Conservation (phyloP, 2,329 filamentous ascomycete genomes). For the Aspergillus spinulosporus region DNA sequence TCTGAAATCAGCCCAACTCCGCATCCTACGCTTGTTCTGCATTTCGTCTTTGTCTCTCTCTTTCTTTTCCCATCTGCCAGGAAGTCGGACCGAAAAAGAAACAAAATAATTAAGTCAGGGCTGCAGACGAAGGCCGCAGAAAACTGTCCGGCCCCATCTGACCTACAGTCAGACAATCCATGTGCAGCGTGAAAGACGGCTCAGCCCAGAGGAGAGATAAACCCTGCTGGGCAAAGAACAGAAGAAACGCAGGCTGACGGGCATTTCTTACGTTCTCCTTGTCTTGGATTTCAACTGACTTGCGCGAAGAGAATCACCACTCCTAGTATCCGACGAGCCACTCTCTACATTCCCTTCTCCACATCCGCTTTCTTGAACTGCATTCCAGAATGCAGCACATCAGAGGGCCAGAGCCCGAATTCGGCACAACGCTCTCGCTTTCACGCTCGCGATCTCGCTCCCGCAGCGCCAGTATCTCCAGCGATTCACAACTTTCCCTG, state of each 20-base stretch:
- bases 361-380: conserved; percentile 9
- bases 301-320: conserved; percentile 5
- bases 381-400: conserved; percentile 31
- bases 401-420: conserved; percentile 35
- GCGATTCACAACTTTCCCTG: conserved; percentile 36
- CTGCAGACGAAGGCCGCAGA: not conserved
- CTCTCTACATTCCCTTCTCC: not conserved
- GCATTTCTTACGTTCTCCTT: conserved; percentile 1
- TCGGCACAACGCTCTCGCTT: conserved; percentile 28
- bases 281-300: conserved; percentile 3
- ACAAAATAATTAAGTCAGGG: not conserved
- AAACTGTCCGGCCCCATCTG: conserved; percentile 5
- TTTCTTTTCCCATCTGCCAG: conserved; percentile 14
- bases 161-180: not conserved
- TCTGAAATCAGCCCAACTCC: conserved; percentile 11
- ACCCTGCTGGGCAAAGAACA: conserved; percentile 12
- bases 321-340: conserved; percentile 3
- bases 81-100: conserved; percentile 3
- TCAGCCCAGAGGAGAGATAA: conserved; percentile 5
- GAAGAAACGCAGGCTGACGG: conserved; percentile 10
- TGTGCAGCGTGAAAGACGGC: not conserved
- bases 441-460: conserved; percentile 34
- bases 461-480: conserved; percentile 42
- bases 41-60: conserved; percentile 2
- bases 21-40: conserved; percentile 17